Evolutionary conservation across 2,329 filamentous ascomycete species (phyloP), one percentile per base, ranked within the genome.

Genomic region (Tricladium varicosporioides): DNA sequence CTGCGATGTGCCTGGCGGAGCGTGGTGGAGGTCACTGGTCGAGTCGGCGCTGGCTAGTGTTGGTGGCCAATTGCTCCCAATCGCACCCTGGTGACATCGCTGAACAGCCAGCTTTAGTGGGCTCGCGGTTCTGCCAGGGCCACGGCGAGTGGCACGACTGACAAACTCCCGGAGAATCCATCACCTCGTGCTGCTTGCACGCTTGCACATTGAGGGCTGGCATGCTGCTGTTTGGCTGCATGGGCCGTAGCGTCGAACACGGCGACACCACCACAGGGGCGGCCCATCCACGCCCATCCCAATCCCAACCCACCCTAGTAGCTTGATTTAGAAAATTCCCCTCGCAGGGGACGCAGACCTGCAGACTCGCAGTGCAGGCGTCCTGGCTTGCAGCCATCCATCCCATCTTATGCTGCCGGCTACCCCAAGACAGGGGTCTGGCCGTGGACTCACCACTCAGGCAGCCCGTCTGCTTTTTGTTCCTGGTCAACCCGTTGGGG

Each of bases 391-490:
- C 43, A 49, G 42, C 56, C 55, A 60, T 44, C 58, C 57, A 59
- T 64, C 60, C 63, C 62, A 65, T 64, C 63, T 60, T 56, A 65
- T 65, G 57, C 60, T 62, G 56, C 55, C 58, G 51, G 59, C 54
- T 58, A n/a, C 57, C 65, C 64, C 63, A 61, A 62, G 60, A 65
- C 64, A 64, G 45, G 63, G 60, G 48, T 57, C 51, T 58, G 51
- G 55, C 56, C 52, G 54, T 56, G 57, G 53, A 56, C 57, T 57
- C 48, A 53, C 55, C 54, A 57, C 19, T 51, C 49, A 42, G 47
- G 44, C 27, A 43, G 36, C 40, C 53, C 53, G 44, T 22, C 43
- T 16, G 43, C 18, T 16, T 22, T 46, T 46, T 46, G 43, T 22
- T 16, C 15, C 43, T 46, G 43, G 43, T 15, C 43, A n/a, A 16